Base-by-base conservation (phyloP, 345 rosid species). In the Eutrema heterophyllum region DNA sequence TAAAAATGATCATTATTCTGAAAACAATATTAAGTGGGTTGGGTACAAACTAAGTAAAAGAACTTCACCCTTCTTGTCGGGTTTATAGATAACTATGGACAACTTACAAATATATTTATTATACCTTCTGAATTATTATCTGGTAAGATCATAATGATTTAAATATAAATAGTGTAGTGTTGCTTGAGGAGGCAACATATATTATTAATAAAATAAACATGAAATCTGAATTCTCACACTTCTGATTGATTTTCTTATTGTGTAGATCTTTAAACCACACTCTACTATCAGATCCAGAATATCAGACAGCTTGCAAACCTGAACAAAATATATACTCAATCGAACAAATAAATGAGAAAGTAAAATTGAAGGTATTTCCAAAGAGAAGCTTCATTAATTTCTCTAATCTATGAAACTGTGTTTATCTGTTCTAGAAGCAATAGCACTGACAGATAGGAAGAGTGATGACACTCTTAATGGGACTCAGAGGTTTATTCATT, bases 361-460 rank as follows among this genome's bases (percentile, higher is more conserved):
- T 48, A 67, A 67, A 59, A 2, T 26, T 73, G 44, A 74, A 66
- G 67, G 8, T 57, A 26, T 40, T 55, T 64, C 21, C 4, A 73
- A 64, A 73, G 39, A 54, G 24, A 65, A 46, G 58, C 79, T 67
- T 74, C 78, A 75, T 75, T 75, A 68, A 68, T 16, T 68, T 75
- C 57, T 68, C 43, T 75, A 68, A 58, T 58, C 45, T 51, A 45
- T 60, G 49, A 67, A 66, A 60, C 55, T 41, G 53, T 66, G 78
- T 74, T 21, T 57, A 49, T 50, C 74, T 75, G 51, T 14, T 70
- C 0, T 38, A 55, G 65, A 76, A 76, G 70, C 59, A 61, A 76
- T 69, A 69, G 65, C 44, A 54, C 71, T 76, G 75, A 62, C 79
- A 76, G 52, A 41, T 45, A 55, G 7, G 61, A n/a, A 53, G 52